Evolutionary conservation across 1,139 yeast species (phyloP).

Genomic region (Meyerozyma carpophila): DNA sequence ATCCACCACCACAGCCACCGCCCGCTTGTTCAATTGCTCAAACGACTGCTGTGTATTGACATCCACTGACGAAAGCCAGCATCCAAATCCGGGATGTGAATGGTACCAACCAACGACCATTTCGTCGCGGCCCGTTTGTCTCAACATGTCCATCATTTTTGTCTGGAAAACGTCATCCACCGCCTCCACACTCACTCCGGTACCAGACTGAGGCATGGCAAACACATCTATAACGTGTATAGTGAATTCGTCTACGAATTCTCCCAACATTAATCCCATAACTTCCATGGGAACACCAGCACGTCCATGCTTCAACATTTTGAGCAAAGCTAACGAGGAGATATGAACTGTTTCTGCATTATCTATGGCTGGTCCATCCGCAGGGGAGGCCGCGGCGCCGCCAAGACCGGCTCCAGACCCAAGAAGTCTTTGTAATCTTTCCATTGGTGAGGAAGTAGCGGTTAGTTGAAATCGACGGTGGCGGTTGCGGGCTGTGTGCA

Average conservation of each 20-base stretch:
- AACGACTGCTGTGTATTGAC: conserved; percentile 96
- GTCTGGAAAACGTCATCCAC: conserved; percentile 99
- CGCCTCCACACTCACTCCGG: conserved; percentile 98
- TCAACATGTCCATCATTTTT: conserved; percentile 98
- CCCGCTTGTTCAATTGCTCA: conserved; percentile 90
- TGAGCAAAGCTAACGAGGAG: conserved; percentile 88
- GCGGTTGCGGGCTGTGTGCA: neutral
- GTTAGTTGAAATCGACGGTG: neutral
- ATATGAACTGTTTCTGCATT: conserved; percentile 95
- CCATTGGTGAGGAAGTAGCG: conserved; percentile 36
- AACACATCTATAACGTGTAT: conserved; percentile 96
- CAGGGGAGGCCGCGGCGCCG: conserved; percentile 43
- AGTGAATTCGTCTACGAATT: conserved; percentile 95
- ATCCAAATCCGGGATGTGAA: conserved; percentile 99
- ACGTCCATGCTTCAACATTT: conserved; percentile 96
- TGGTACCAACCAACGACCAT: conserved; percentile 99
- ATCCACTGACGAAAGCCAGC: conserved; percentile 97
- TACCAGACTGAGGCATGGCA: conserved; percentile 99
- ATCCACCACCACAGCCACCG: conserved; percentile 96
- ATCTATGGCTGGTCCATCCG: conserved; percentile 82
- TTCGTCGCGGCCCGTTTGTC: conserved; percentile 97
- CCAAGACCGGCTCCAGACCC: conserved; percentile 56
- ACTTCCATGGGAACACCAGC: conserved; percentile 99
- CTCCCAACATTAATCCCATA: conserved; percentile 99
- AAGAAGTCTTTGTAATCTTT: conserved; percentile 67